These are phyloP conservation scores for Pseudevernia furfuracea DNA, from an alignment of 495 filamentous ascomycete species.

Conservation along the genomic window DNA sequence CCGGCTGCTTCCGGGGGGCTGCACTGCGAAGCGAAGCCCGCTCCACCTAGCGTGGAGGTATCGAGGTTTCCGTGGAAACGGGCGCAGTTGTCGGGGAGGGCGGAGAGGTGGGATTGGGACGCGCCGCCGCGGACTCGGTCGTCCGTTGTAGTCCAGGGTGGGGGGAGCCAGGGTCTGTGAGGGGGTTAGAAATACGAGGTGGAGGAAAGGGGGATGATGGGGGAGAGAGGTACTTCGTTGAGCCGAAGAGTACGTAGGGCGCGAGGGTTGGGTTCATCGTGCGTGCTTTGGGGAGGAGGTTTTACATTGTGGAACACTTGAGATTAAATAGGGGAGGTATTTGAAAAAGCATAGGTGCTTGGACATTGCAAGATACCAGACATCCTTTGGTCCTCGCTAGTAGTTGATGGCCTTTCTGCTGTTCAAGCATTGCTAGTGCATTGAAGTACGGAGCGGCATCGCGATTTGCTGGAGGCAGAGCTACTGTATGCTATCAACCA, in stretches of 20 bases:
- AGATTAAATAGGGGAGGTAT: neutral
- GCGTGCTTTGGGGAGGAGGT: neutral
- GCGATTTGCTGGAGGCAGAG: neutral
- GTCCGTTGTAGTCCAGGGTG: conserved; percentile 60
- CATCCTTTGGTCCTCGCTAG: neutral
- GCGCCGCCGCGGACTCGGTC: conserved; percentile 68
- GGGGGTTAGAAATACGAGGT: too few species aligned
- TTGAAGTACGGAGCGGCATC: neutral
- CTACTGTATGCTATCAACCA: neutral
- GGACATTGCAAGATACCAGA: neutral
- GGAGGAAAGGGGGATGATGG: too few species aligned
- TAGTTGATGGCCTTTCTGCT: neutral
- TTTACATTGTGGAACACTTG: neutral
- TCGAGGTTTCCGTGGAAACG: conserved; percentile 63
- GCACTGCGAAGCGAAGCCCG: conserved; percentile 74
- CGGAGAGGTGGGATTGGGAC: conserved; percentile 47
- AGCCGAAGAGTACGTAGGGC: conserved; percentile 18
- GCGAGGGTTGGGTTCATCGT: conserved; percentile 2
- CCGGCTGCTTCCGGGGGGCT: conserved; percentile 34
- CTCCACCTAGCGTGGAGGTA: conserved; percentile 65
- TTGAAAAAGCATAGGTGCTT: neutral
- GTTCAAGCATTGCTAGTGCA: neutral
- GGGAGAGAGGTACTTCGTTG: conserved; percentile 10
- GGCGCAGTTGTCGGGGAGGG: conserved; percentile 27
- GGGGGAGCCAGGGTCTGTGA: conserved; percentile 50